Base-by-base conservation (phyloP, 495 filamentous ascomycete genomes). In the Terfezia boudieri region DNA sequence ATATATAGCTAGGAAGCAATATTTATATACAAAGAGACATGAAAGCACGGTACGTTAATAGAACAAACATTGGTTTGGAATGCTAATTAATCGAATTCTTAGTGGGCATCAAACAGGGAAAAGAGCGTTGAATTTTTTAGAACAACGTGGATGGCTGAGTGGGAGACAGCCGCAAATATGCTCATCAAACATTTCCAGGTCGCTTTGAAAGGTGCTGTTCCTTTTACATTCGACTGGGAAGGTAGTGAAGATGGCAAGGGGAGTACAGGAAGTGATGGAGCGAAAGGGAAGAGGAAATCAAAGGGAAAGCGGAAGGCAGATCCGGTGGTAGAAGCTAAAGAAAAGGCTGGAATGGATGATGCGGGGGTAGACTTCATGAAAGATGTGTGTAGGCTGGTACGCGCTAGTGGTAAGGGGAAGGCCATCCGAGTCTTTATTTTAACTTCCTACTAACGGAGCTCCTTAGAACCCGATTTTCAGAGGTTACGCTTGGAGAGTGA, bases 191-290 rank as follows among this genome's bases (percentile, higher is more conserved):
- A 64, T 26, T 64, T 64, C 48, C 59, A 61, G 37, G 59, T 61
- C 1, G 53, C 63, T 9, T 57, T 61, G 16, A 61, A 59, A 48
- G 62, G 62, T 14, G 60, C 56, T 37, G 41, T 64, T 12, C 61
- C 62, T 36, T 64, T 64, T 43, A 57, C 58, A 12, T 53, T 64
- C 36, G 56, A 64, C 46, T 64, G 62, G 62, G 53, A 64, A 26
- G 56, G 54, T 20, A 46, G 4, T 46, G 53, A 64, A 20, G 56
- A 53, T 20, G 3, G 41, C 17, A 14, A 46, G 41, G 12, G 2
- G 12, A 8, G 14, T 5, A 2, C 41, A 14, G 41, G 41, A 11
- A 16, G 38, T 11, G 38, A 43, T 11, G 16, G 10, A 14, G 41
- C 8, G 41, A 46, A 14, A 9, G 2, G 2, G 17, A 46, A 46